Percentiles rank a stretch among this genome's conserved stretches.
These are phyloP conservation scores for Strobilomyces dryophilus DNA, from an alignment of 768 basidiomycete genomes.

Conservation along the genomic window DNA sequence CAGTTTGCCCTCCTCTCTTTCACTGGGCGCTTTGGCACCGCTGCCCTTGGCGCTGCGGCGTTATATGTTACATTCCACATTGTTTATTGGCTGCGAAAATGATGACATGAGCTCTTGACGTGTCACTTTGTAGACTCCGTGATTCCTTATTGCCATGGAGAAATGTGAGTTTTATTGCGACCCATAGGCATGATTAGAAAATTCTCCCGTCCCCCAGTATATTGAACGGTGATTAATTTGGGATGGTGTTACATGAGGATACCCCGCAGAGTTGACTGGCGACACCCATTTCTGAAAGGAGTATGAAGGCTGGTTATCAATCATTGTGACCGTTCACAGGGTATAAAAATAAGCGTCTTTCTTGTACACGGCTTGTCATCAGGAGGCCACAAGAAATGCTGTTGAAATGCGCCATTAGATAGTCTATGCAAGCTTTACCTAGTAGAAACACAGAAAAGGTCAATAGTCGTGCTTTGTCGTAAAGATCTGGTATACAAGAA, in stretches of 20 bases:
- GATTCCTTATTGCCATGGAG: slow-evolving; percentile 24
- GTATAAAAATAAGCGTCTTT: slow-evolving; percentile 29
- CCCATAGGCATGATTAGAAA: slow-evolving; percentile 21
- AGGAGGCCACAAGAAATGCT: slow-evolving; percentile 20
- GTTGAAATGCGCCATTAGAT: slow-evolving; percentile 28
- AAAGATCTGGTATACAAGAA: slow-evolving; percentile 32
- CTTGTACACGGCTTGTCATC: slow-evolving; percentile 17
- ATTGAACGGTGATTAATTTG: slow-evolving; percentile 35
- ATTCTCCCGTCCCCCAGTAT: slow-evolving; percentile 14
- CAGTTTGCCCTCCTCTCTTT: slow-evolving; percentile 63
- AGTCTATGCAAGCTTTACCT: slow-evolving; percentile 34
- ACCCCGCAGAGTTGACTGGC: slow-evolving; percentile 22
- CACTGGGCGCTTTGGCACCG: slow-evolving; percentile 47
- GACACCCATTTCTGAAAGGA: slow-evolving; percentile 25
- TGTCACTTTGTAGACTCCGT: slow-evolving; percentile 32
- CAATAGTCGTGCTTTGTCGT: slow-evolving; percentile 33
- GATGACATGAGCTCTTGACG: slow-evolving; percentile 14
- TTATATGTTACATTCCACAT: slow-evolving; percentile 30
- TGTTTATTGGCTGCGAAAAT: slow-evolving; percentile 20
- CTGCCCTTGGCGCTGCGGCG: slow-evolving; percentile 39
- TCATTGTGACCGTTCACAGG: slow-evolving; percentile 27
- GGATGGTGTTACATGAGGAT: slow-evolving; percentile 29
- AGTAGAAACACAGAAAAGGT: slow-evolving; percentile 32
- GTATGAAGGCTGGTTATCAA: slow-evolving; percentile 9
- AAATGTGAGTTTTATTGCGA: slow-evolving; percentile 16